These are phyloP conservation scores for Petrea volubilis DNA, from an alignment of 257 asterid species.

Conservation along the genomic window DNA sequence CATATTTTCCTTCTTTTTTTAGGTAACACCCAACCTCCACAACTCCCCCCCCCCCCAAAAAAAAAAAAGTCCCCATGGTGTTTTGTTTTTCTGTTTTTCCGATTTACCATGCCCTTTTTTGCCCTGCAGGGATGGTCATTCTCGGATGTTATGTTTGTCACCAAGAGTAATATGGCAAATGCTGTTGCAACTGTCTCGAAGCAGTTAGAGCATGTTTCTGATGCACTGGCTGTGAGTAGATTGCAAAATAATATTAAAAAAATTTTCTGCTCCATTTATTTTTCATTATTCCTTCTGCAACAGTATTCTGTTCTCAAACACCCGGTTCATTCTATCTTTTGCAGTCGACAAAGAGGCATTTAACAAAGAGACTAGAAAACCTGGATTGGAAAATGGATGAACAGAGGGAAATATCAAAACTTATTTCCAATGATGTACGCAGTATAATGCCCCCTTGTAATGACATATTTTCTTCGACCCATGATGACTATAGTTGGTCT, in stretches of 20 bases:
- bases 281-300: not conserved
- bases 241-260: slow-evolving; percentile 8
- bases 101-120: slow-evolving; percentile 15
- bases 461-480: slow-evolving; percentile 6
- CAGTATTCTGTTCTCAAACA: not conserved
- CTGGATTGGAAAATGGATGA: slow-evolving; percentile 81
- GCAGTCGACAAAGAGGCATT: slow-evolving; percentile 75
- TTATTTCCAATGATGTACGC: slow-evolving; percentile 65
- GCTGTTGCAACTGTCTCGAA: slow-evolving; percentile 81
- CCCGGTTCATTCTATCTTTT: slow-evolving; percentile 20
- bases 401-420: slow-evolving; percentile 64
- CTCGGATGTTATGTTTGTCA: slow-evolving; percentile 78
- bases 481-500: slow-evolving; percentile 5
- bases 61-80: too few relatives aligned
- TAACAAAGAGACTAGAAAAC: slow-evolving; percentile 68
- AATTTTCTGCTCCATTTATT: not conserved
- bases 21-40: too few relatives aligned
- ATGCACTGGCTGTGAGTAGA: slow-evolving; percentile 67
- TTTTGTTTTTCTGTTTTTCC: slow-evolving; percentile 9
- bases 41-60: too few relatives aligned
- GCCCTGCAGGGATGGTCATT: slow-evolving; percentile 67
- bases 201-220: slow-evolving; percentile 75
- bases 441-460: slow-evolving; percentile 8
- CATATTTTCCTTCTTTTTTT: not conserved
- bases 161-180: slow-evolving; percentile 77